These are phyloP conservation scores for Arxiozyma bovina DNA, from an alignment of 1,139 yeast genomes.

Conservation along the genomic window DNA sequence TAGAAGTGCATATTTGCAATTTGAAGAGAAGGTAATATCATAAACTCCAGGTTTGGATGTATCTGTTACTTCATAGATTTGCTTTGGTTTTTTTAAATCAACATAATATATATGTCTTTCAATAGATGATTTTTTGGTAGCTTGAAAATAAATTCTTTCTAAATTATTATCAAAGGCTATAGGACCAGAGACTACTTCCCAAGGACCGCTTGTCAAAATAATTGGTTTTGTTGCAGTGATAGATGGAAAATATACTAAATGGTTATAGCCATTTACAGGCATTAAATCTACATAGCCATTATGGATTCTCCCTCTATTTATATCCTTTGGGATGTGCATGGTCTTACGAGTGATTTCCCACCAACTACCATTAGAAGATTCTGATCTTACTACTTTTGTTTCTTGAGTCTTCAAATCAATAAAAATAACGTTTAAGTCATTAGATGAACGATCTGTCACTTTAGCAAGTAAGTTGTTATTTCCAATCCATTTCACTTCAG, in stretches of 20 bases:
- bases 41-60: constrained; percentile 56
- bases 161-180: constrained; percentile 49
- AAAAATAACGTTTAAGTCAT: constrained; percentile 47
- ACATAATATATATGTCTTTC: constrained; percentile 57
- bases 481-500: constrained; percentile 73
- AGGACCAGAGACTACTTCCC: constrained; percentile 65
- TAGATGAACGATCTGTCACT: constrained; percentile 67
- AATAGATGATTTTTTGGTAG: constrained; percentile 52
- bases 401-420: constrained; percentile 37
- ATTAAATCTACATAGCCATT: constrained; percentile 72
- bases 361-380: constrained; percentile 48
- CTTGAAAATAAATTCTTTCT: constrained; percentile 55
- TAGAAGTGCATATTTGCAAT: constrained; percentile 52
- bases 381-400: constrained; percentile 37
- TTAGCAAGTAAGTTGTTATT: constrained; percentile 49
- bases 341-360: constrained; percentile 79
- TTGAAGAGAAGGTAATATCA: constrained; percentile 58
- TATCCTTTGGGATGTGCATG: constrained; percentile 56
- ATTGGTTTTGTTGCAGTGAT: constrained; percentile 42
- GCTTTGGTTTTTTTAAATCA: constrained; percentile 35
- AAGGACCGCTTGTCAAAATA: constrained; percentile 51
- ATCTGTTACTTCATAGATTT: constrained; percentile 45
- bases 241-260: constrained; percentile 61
- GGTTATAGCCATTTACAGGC: constrained; percentile 56
- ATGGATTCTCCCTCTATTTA: constrained; percentile 31